Evolutionary conservation across 768 basidiomycete genomes (phyloP), one percentile per base, ranked within the genome.

Genomic region (Wakefieldia striispora): DNA sequence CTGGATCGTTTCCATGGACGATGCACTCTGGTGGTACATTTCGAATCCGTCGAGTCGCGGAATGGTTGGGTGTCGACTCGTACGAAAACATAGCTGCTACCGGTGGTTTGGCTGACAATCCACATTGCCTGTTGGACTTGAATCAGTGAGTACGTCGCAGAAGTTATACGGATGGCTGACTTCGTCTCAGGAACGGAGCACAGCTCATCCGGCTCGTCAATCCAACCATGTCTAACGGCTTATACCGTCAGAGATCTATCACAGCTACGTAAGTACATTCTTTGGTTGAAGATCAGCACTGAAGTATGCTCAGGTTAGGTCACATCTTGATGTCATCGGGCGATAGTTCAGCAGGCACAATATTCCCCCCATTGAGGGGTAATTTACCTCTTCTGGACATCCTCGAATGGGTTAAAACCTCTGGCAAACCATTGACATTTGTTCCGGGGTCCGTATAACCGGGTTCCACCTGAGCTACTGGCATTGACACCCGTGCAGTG

Each of bases 41-140:
- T 60, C 76, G 88, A 42, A 61, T 86, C 40, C 77, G 86, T 40
- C 75, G 79, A 42, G 78, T 88, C 13, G 77, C 75, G 12, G 78
- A 85, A 57, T 87, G 81, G 81, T 72, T 84, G 33, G 68, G 70
- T 31, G 51, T 63, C 16, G 56, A 64, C 42, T 52, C 61, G 26
- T 58, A 52, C 14, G 75, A 77, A 57, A 62, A 73, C 40, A 48
- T 71, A 34, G 44, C 58, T 20, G 66, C 62, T 29, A 70, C 68
- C 6, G 74, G 70, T 16, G 76, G 72, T 20, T 57, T 82, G 19
- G 61, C 65, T 11, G 64, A 61, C 12, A 70, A 68, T 44, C 56
- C 65, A 31, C 70, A 68, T 3, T 58, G 60, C 20, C 49, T 77
- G 20, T 44, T 72, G 12, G 71, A 64, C 34, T 51, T 65, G 40